Conservation (phyloP, 108 stramenopile genomes). For the Mediolabrus comicus region DNA sequence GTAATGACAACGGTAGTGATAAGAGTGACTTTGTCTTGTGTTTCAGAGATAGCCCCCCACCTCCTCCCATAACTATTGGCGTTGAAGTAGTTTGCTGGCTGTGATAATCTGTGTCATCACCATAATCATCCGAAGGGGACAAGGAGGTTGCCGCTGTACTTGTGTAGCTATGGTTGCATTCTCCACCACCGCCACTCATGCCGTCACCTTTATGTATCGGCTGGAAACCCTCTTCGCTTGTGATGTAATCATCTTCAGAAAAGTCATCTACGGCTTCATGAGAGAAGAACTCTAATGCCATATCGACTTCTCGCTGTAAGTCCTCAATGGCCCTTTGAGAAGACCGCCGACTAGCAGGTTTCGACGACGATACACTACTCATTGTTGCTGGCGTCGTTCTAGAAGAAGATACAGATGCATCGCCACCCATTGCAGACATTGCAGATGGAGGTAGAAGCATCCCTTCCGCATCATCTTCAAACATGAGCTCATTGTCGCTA, state of each 20-base stretch:
- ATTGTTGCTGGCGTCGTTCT: not conserved
- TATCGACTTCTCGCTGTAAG: constrained; percentile 36
- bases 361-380: too few species aligned
- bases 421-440: not conserved
- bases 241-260: constrained; percentile 28
- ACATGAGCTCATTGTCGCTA: constrained; percentile 18
- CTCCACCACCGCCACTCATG: not conserved
- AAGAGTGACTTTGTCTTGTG: constrained; percentile 41
- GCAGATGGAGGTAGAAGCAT: not conserved
- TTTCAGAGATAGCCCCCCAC: constrained; percentile 27
- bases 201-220: not conserved
- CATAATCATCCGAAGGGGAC: constrained; percentile 17
- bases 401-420: too few species aligned
- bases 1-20: constrained; percentile 28
- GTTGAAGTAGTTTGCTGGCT: not conserved
- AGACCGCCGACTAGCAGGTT: not conserved
- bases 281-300: constrained; percentile 36
- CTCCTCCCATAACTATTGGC: not conserved
- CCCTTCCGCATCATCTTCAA: constrained; percentile 11
- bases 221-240: not conserved
- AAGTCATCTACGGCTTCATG: constrained; percentile 12
- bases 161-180: constrained; percentile 20
- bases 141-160: constrained; percentile 19
- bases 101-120: constrained; percentile 9
- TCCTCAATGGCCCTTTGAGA: constrained; percentile 17